phyloP scores from a whole-genome alignment of 2,329 filamentous ascomycete species.

The Cladophialophora carrionii region DNA sequence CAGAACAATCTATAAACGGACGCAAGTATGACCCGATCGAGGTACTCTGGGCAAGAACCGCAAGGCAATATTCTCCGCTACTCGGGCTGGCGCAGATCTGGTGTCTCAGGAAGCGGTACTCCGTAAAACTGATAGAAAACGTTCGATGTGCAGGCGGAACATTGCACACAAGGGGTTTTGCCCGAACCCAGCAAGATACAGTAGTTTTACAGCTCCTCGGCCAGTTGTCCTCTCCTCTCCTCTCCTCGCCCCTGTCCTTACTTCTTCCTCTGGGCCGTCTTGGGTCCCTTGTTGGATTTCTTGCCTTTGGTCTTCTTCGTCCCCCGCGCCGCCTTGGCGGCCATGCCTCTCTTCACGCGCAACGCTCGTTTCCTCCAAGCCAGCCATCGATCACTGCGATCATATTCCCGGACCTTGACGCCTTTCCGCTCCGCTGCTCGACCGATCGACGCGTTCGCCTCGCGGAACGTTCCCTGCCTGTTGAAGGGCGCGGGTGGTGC shows the following conservation, averaged over 20 bases:
- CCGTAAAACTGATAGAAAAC: not conserved
- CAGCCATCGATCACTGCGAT: constrained; percentile 63
- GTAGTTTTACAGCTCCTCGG: constrained; percentile 1
- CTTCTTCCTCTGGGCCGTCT: constrained; percentile 27
- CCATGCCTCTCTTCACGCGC: constrained; percentile 49
- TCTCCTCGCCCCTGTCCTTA: not conserved
- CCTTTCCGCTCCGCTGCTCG: constrained; percentile 55
- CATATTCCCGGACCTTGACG: constrained; percentile 59
- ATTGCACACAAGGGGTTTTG: not conserved
- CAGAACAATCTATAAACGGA: constrained; percentile 59
- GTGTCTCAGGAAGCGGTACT: not conserved
- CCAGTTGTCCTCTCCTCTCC: not conserved
- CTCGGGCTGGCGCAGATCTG: not conserved
- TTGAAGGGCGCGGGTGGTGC: constrained; percentile 39
- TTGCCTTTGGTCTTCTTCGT: constrained; percentile 70
- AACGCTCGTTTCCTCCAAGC: constrained; percentile 66
- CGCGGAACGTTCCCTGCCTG: constrained; percentile 45
- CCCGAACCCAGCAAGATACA: not conserved
- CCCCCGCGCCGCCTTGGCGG: constrained; percentile 68
- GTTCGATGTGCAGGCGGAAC: not conserved
- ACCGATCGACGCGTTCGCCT: constrained; percentile 55
- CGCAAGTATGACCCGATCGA: not conserved
- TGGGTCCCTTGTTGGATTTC: constrained; percentile 37
- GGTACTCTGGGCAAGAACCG: not conserved
- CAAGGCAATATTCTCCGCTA: not conserved